Evolutionary conservation across 2,329 filamentous ascomycete genomes (phyloP), one percentile per base, ranked within the genome.

Genomic region (Bisporella sp.): DNA sequence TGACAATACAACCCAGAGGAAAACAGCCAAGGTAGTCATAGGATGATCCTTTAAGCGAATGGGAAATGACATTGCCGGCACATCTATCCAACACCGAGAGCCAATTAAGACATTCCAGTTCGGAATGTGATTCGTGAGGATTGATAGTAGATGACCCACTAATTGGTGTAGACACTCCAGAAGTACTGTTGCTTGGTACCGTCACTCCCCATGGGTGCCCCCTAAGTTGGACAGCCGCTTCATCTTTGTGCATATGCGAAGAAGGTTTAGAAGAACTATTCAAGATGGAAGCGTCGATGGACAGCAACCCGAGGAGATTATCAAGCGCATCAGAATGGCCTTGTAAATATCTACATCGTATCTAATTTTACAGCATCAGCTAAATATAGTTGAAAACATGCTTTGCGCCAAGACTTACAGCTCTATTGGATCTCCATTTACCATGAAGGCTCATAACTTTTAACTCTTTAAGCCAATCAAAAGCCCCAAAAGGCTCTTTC

Each of bases 21-120:
- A 74, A 75, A 51, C 73, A 75, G 13, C 73, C 73, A 31, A 73
- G 60, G 11, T 62, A 55, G 35, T 65, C 67, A 49, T 68, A 71
- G 9, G 66, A 63, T n/a, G 63, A 52, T 2, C 70, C 70, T 5
- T 57, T 54, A 45, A 62, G 58, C 2, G 71, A 70, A 11, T 65
- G 58, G 1, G 69, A 71, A 29, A 71, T 57, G 7, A 69, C 68
- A 53, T 66, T 49, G 12, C 46, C 40, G 8, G 9, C 40, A 3
- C 21, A n/a, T 42, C 40, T 12, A 28, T 42, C 40, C 40, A 42
- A 12, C 8, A 28, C 11, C 21, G 40, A 42, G 7, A 42, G 21
- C 40, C 40, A 42, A 28, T 12, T 28, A 8, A 33, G 41, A 29
- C 1, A 30, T 46, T 28, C 28, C 31, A 31, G 42, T 49, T 52